Evolutionary conservation across 306 rosid genomes (phyloP), one percentile per base, ranked within the genome.

Genomic region (Quercus wislizeni): DNA sequence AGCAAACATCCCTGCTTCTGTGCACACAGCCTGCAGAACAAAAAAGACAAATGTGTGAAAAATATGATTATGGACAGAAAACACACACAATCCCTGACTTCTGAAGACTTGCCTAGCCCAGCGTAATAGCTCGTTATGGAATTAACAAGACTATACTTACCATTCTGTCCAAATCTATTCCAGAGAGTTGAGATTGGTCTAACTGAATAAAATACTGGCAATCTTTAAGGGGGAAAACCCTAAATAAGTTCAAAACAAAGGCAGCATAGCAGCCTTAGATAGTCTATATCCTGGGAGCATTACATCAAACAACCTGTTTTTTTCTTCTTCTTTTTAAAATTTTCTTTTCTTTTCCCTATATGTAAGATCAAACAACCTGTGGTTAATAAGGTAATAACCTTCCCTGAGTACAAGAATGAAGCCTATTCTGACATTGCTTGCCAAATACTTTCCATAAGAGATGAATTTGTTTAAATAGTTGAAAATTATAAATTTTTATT

Each of bases 1-100:
- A 49, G 99, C 98, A 85, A 96, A 96, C 99, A 96, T 96, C 25
- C 99, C 99, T 6, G 99, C 98, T 87, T 96, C 99, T 49, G 99
- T 96, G 89, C 99, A 93, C 14, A 96, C 99, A n/a, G 99, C 99
- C 99, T 95, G 89, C 69, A 46, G 3, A 62, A 7, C 51, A 3
- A 27, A 56, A 65, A 38, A 13, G 8, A 63, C 54, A 46, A 58
- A n/a, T 51, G 8, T 52, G 35, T 8, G 30, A 46, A 20, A n/a
- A 67, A 21, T 30, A 57, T 63, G 19, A 61, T 13, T 13, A 63
- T 28, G 38, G 3, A 27, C 19, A 1, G 13, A 3, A 6, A n/a
- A 57, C 23, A 58, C 15, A 58, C 10, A 12, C 15, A 46, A 46
- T 12, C 17, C 54, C 15, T 46, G 6, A 59, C 23, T 23, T 11